A percentile compares a stretch with the other conserved stretches of the same genome.
These are phyloP conservation scores for Conticribra weissflogii DNA, from an alignment of 108 stramenopile species.

Conservation along the genomic window DNA sequence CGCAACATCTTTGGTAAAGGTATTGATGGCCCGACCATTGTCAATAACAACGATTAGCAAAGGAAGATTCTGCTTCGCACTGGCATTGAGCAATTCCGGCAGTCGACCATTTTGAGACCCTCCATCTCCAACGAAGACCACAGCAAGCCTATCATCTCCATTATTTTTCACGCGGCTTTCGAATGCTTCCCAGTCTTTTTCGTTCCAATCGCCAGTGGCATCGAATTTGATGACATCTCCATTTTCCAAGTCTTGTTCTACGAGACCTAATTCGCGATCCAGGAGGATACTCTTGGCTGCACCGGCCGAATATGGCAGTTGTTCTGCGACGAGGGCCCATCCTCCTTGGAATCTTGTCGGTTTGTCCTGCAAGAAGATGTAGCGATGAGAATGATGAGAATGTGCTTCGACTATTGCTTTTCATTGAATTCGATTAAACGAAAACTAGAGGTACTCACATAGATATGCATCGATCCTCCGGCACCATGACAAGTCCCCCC, in stretches of 20 bases:
- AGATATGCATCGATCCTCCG: conserved; percentile 72
- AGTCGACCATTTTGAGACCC: conserved; percentile 69
- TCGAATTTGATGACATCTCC: conserved; percentile 33
- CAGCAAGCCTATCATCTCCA: conserved; percentile 52
- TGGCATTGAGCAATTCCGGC: conserved; percentile 62
- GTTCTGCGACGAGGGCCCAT: conserved; percentile 72
- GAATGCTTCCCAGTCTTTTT: conserved; percentile 19
- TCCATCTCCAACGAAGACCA: conserved; percentile 70
- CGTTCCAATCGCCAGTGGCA: conserved; percentile 21
- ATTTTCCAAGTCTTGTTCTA: conserved; percentile 69
- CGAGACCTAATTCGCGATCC: conserved; percentile 59
- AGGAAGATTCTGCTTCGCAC: conserved; percentile 65
- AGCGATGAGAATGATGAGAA: conserved; percentile 33
- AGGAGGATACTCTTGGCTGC: conserved; percentile 68
- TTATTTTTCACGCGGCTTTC: conserved; percentile 9
- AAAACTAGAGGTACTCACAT: conserved; percentile 12
- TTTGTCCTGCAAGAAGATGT: conserved; percentile 42
- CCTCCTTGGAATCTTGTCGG: conserved; percentile 62
- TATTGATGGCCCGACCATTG: conserved; percentile 78
- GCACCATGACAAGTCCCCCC: conserved; percentile 65
- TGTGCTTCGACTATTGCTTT: conserved; percentile 60
- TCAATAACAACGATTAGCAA: conserved; percentile 66
- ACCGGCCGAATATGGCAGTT: conserved; percentile 71
- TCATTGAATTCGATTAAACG: background rate
- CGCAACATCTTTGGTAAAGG: conserved; percentile 73